Conservation (phyloP, 1,139 yeast genomes). For the Oligophagozyma castellii region DNA sequence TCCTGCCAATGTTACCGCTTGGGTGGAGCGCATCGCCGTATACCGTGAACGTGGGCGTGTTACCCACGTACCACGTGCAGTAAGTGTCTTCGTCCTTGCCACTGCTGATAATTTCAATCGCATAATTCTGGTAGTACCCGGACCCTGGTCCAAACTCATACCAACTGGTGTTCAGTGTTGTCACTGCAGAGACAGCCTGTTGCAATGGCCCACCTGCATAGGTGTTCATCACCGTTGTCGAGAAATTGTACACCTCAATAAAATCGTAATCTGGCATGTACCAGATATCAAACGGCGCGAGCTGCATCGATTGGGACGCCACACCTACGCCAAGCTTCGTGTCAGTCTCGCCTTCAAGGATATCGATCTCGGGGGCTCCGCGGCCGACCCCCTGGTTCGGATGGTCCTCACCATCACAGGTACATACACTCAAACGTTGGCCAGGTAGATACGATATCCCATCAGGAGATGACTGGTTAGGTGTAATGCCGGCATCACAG, state of each 20-base stretch:
- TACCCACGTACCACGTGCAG: slow-evolving; percentile 71
- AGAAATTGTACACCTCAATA: slow-evolving; percentile 44
- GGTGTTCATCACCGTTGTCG: slow-evolving; percentile 55
- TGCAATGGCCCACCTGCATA: slow-evolving; percentile 78
- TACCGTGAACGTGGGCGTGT: slow-evolving; percentile 47
- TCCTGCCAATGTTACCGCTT: slow-evolving; percentile 67
- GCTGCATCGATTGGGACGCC: slow-evolving; percentile 68
- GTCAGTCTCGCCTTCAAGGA: slow-evolving; percentile 57
- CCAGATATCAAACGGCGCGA: slow-evolving; percentile 82
- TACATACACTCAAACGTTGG: slow-evolving; percentile 52
- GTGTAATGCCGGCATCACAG: slow-evolving; percentile 79
- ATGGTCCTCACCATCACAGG: slow-evolving; percentile 62
- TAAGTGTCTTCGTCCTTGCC: slow-evolving; percentile 50
- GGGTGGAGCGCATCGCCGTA: slow-evolving; percentile 54
- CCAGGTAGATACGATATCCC: slow-evolving; percentile 72
- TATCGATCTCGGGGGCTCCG: slow-evolving; percentile 84
- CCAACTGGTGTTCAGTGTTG: slow-evolving; percentile 62
- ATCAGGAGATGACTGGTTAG: slow-evolving; percentile 69
- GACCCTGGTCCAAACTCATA: slow-evolving; percentile 42
- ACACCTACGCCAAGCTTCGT: slow-evolving; percentile 38
- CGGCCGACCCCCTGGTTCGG: slow-evolving; percentile 69
- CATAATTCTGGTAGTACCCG: slow-evolving; percentile 50
- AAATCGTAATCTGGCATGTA: slow-evolving; percentile 67
- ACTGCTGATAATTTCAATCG: slow-evolving; percentile 64
- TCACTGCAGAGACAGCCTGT: slow-evolving; percentile 65